Evolutionary conservation across 1,139 yeast species (phyloP), one percentile per base, ranked within the genome.

Genomic region (Candida glucosophila): DNA sequence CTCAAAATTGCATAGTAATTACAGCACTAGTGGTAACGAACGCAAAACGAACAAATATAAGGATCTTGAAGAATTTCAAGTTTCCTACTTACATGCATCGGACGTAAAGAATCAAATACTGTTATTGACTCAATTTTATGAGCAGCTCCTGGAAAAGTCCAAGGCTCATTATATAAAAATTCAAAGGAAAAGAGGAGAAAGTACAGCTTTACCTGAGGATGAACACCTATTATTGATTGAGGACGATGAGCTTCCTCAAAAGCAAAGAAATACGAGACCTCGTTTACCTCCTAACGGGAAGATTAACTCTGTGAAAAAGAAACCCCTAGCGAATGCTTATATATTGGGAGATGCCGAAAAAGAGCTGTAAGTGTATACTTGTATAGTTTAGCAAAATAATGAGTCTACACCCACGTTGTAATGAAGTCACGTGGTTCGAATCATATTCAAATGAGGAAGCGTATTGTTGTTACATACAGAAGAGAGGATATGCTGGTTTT

Each of bases 271-370:
- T 35, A 67, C 72, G n/a, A 69, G 92, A 36, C 83, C 95, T 1
- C 77, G 90, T 43, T 61, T 90, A 24, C 96, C 97, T 2, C 96
- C 97, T 1, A 85, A 88, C 7, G 98, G 97, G 23, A 88, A 83
- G 49, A 82, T 90, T 20, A 54, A 80, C 0, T 64, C 72, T 2
- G 59, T 75, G 18, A 86, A 83, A 55, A 83, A 78, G 57, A 75
- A 69, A 41, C 47, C 66, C 9, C 52, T 75, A 5, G 57, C 71
- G 1, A 65, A 51, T 24, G 67, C 80, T 0, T 80, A 66, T 41
- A 67, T 58, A 29, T 40, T 60, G 19, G 49, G 55, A 2, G 64
- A 57, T 14, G 40, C 31, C 9, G 47, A 35, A 8, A n/a, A n/a
- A n/a, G n/a, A n/a, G n/a, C n/a, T n/a, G n/a, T n/a, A n/a, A n/a